Evolutionary conservation across 192 early-diverging fungal species (phyloP).

Genomic region (Spinellus fusiger): DNA sequence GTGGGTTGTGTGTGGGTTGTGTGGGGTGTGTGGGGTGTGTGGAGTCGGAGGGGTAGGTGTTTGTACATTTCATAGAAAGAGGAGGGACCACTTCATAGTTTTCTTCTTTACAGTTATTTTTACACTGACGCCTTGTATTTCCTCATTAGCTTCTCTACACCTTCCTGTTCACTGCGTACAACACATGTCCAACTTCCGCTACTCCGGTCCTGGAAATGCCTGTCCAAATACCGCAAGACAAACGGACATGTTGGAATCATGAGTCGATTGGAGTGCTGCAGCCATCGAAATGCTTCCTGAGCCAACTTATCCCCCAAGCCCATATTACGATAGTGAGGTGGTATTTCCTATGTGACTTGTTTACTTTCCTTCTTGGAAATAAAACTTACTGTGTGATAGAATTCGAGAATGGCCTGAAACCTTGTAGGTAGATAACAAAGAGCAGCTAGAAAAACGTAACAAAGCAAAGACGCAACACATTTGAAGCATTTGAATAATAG

Average conservation of each 20-base stretch:
- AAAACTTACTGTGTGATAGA: conserved; percentile 12
- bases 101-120: neutral
- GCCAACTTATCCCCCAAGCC: conserved; percentile 20
- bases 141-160: neutral
- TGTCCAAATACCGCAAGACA: conserved; percentile 17
- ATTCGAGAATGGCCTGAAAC: conserved; percentile 9
- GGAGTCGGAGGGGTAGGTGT: neutral
- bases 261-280: conserved; percentile 7
- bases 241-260: conserved; percentile 25
- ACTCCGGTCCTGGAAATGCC: conserved; percentile 10
- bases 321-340: conserved; percentile 13
- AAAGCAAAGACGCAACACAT: neutral
- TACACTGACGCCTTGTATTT: neutral
- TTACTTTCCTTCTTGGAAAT: neutral
- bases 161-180: conserved; percentile 8
- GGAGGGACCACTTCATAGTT: neutral
- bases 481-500: neutral
- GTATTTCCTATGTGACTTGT: conserved; percentile 24
- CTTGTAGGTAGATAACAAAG: conserved; percentile 15
- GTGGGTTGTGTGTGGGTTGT: neutral
- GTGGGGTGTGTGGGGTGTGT: neutral
- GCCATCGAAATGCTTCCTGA: conserved; percentile 21
- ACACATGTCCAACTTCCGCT: conserved; percentile 8
- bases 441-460: conserved; percentile 6
- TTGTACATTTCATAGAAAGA: neutral